A percentile compares a stretch with the other conserved stretches of the same genome.
Conservation (phyloP, 208 protist genomes). For the Crithidia bombi region DNA sequence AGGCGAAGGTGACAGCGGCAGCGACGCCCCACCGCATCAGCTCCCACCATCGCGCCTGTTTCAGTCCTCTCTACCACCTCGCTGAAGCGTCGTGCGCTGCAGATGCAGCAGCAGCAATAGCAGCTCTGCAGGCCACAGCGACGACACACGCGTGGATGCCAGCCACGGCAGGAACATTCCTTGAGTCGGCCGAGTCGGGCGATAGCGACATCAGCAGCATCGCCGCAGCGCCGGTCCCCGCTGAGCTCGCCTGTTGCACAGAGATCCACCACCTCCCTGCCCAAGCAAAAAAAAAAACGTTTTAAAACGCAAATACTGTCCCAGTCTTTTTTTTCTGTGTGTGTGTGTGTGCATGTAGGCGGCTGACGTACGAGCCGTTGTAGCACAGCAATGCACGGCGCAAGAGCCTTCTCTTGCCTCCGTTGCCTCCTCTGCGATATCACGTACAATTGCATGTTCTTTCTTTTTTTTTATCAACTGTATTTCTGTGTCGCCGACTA, state of each 20-base stretch:
- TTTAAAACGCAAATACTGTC: no score
- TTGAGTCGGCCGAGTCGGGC: no score
- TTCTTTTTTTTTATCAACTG: neutral
- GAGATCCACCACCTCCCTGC: neutral
- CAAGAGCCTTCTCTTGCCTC: neutral
- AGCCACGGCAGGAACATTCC: no score
- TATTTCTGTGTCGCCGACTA: no score
- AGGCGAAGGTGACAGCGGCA: no score
- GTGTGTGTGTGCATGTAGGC: no score
- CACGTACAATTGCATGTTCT: neutral
- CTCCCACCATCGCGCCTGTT: slow-evolving; percentile 17
- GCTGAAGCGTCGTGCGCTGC: neutral
- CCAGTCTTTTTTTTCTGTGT: no score
- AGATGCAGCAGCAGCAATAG: slow-evolving; percentile 7
- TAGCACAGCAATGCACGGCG: no score
- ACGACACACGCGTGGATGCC: neutral
- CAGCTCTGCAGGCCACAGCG: neutral
- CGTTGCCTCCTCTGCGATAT: neutral
- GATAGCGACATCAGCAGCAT: neutral
- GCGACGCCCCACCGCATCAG: no score
- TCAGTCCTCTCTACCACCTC: slow-evolving; percentile 12
- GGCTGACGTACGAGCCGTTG: no score
- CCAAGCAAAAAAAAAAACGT: no score
- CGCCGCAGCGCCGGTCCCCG: neutral
- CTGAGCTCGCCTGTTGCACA: neutral